A percentile compares a stretch with the other conserved stretches of the same genome.
phyloP scores from a whole-genome alignment of 495 filamentous ascomycete genomes.

The Halenospora varia region DNA sequence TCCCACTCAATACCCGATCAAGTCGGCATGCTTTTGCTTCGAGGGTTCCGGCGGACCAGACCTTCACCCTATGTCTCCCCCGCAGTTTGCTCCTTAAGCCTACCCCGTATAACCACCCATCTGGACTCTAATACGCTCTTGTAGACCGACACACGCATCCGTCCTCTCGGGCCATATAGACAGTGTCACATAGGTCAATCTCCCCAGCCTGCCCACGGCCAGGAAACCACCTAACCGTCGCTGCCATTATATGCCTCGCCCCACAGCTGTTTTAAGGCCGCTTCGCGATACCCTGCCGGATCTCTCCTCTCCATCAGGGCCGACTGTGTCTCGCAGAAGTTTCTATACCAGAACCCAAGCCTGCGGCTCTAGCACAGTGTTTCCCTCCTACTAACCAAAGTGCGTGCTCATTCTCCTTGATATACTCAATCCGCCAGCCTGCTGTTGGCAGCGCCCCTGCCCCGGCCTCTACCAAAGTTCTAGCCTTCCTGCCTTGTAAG shows the following conservation, averaged over 20 bases:
- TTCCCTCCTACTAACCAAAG: slow-evolving; percentile 9
- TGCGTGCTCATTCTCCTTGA: background rate
- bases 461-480: no score
- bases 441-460: background rate
- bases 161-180: slow-evolving; percentile 11
- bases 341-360: slow-evolving; percentile 6
- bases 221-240: no score
- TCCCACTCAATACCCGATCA: no score
- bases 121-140: background rate
- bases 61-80: background rate
- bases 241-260: slow-evolving; percentile 13
- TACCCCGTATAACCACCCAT: background rate
- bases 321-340: slow-evolving; percentile 14
- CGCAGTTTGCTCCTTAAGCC: slow-evolving; percentile 11
- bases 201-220: no score
- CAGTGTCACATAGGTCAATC: no score
- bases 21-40: no score
- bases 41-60: background rate
- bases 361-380: slow-evolving; percentile 1
- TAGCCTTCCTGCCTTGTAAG: no score
- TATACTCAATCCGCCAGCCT: background rate
- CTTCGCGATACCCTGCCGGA: slow-evolving; percentile 3
- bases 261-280: slow-evolving; percentile 1
- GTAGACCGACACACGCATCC: slow-evolving; percentile 6
- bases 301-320: slow-evolving; percentile 11